Base-by-base conservation (phyloP, 768 basidiomycete genomes). In the Fistulinella prunicolor region DNA sequence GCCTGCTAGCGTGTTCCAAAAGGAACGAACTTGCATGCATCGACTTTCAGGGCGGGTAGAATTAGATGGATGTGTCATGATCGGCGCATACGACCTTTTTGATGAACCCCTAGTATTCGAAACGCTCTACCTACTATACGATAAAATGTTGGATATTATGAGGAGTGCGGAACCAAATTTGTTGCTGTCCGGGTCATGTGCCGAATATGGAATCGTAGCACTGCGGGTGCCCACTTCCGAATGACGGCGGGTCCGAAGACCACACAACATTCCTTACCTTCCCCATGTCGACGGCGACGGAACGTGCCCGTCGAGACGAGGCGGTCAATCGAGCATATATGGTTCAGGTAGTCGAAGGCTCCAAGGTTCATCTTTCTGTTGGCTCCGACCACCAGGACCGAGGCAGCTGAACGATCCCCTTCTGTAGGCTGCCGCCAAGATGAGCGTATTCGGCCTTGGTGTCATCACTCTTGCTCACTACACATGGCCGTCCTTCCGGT, bases 401-500 rank as follows among this genome's bases (percentile, higher is more conserved):
- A 46, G 19, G 29, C 20, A 49, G 24, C 26, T 48, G 21, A 47
- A 21, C 21, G 8, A 32, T 6, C 32, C 30, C 40, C 30, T 40
- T n/a, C 10, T 10, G 29, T 19, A 87, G 80, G 82, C 82, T 47
- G 82, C 77, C 48, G 64, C 72, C 44, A 70, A 75, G 59, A 72
- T 72, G 46, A 77, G 76, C 13, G 74, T 70, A 32, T 54, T 85
- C 38, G 83, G 86, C 4, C 51, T 81, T 28, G 83, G 84, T n/a
- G 60, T 81, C 22, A 76, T 80, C 9, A 73, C 80, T 37, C 68
- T 90, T 39, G 80, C 71, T 13, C 85, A 91, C 58, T 77, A 81
- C 61, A 69, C 74, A n/a, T 91, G 83, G 83, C 86, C 86, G 26
- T 56, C 72, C 26, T 89, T 90, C 65, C 75, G 83, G 86, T 86